Percentiles rank a stretch among this genome's conserved stretches.
Conservation (phyloP, 306 rosid species). For the Lablab purpureus region DNA sequence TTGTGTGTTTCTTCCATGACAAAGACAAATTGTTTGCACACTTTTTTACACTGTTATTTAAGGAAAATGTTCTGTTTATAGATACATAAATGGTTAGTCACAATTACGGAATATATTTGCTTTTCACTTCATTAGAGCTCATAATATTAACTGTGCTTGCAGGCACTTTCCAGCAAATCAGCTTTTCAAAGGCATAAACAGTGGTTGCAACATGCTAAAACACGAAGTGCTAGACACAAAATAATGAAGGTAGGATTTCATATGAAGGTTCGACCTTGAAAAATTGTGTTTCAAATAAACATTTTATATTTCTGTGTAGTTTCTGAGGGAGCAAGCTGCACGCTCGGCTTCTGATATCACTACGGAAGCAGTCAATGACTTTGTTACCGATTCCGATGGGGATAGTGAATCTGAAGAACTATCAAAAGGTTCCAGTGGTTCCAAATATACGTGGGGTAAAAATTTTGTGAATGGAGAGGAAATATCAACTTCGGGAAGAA, state of each 20-base stretch:
- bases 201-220: conserved; percentile 99
- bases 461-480: conserved; percentile 59
- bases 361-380: conserved; percentile 77
- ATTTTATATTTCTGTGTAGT: conserved; percentile 62
- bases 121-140: conserved; percentile 46
- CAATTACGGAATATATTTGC: conserved; percentile 2
- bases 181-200: conserved; percentile 98
- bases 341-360: conserved; percentile 91
- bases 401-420: conserved; percentile 75
- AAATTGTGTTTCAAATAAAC: conserved; percentile 34
- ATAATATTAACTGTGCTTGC: conserved; percentile 43
- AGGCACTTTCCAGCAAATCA: conserved; percentile 97
- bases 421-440: conserved; percentile 56
- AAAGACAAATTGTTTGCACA: neutral
- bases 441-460: conserved; percentile 65
- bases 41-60: neutral
- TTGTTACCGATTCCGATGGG: conserved; percentile 75
- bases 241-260: conserved; percentile 84
- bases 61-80: conserved; percentile 39
- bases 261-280: conserved; percentile 8
- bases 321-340: conserved; percentile 97
- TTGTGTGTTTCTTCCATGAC: conserved; percentile 31
- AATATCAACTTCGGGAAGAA: conserved; percentile 58
- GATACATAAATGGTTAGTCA: conserved; percentile 10
- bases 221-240: conserved; percentile 98